These are phyloP conservation scores for Lithospermum erythrorhizon DNA, from an alignment of 257 asterid species.

Conservation along the genomic window DNA sequence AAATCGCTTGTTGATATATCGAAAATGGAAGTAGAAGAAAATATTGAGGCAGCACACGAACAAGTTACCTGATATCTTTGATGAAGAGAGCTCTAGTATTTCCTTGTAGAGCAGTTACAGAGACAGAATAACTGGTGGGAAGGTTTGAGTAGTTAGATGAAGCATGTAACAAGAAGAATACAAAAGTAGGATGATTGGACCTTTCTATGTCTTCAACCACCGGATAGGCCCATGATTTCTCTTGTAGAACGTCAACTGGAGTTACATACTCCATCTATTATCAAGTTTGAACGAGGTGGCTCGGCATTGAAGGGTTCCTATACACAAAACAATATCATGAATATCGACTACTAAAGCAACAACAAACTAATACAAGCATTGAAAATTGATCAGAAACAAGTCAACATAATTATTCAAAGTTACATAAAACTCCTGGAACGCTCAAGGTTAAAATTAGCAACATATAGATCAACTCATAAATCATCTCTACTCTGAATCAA, in stretches of 20 bases:
- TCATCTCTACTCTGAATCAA: not conserved
- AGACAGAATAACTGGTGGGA: slow-evolving; percentile 52
- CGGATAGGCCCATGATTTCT: slow-evolving; percentile 97
- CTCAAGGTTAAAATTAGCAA: not conserved
- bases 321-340: slow-evolving; percentile 5
- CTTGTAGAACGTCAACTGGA: slow-evolving; percentile 79
- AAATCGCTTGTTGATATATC: not conserved
- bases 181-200: slow-evolving; percentile 14
- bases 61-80: slow-evolving; percentile 74
- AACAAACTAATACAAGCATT: not conserved
- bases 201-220: slow-evolving; percentile 61
- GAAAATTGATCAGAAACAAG: not conserved
- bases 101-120: slow-evolving; percentile 43
- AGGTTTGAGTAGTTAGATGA: slow-evolving; percentile 12
- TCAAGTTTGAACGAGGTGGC: slow-evolving; percentile 62
- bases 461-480: not conserved
- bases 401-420: not conserved
- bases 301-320: slow-evolving; percentile 97
- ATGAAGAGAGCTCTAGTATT: slow-evolving; percentile 48
- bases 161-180: not conserved
- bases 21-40: not conserved
- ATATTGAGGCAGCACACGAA: not conserved
- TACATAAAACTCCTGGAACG: no score
- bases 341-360: not conserved
- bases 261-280: slow-evolving; percentile 70